Conservation (phyloP, 176 grass and related monocot species). For the Cocos nucifera region DNA sequence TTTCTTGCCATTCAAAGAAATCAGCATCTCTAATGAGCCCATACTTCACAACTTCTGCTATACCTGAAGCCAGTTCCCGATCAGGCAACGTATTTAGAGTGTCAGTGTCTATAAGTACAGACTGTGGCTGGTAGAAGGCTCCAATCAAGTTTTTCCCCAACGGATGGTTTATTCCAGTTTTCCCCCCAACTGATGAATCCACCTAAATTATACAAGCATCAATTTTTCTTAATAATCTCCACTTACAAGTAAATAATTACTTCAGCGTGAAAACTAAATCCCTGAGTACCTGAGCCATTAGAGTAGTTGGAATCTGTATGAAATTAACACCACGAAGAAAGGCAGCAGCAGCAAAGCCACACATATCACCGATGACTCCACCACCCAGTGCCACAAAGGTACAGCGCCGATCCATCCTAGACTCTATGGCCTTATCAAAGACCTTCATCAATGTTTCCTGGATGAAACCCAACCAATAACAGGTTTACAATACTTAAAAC, state of each 20-base stretch:
- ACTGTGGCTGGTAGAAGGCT: slow-evolving; percentile 83
- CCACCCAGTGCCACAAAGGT: slow-evolving; percentile 87
- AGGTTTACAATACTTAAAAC: background rate
- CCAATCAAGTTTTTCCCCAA: slow-evolving; percentile 85
- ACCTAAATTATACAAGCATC: slow-evolving; percentile 39
- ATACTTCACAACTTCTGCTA: slow-evolving; percentile 85
- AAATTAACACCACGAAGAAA: slow-evolving; percentile 98
- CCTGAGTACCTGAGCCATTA: slow-evolving; percentile 67
- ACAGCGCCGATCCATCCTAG: slow-evolving; percentile 54
- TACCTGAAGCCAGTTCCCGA: slow-evolving; percentile 73
- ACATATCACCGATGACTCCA: slow-evolving; percentile 96
- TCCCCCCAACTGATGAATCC: slow-evolving; percentile 92
- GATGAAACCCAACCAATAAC: background rate
- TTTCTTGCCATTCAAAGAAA: slow-evolving; percentile 98
- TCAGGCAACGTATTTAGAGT: slow-evolving; percentile 85
- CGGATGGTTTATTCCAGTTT: slow-evolving; percentile 87
- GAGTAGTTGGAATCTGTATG: slow-evolving; percentile 95
- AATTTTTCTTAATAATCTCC: too few relatives aligned
- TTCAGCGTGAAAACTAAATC: too few relatives aligned
- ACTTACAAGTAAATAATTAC: too few relatives aligned
- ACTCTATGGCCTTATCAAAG: slow-evolving; percentile 78
- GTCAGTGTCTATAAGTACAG: slow-evolving; percentile 78
- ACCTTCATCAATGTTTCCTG: slow-evolving; percentile 86
- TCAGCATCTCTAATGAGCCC: slow-evolving; percentile 84
- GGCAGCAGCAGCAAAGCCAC: slow-evolving; percentile 63